phyloP scores from a whole-genome alignment of 2,329 filamentous ascomycete species.

The Corynespora cassiicola region DNA sequence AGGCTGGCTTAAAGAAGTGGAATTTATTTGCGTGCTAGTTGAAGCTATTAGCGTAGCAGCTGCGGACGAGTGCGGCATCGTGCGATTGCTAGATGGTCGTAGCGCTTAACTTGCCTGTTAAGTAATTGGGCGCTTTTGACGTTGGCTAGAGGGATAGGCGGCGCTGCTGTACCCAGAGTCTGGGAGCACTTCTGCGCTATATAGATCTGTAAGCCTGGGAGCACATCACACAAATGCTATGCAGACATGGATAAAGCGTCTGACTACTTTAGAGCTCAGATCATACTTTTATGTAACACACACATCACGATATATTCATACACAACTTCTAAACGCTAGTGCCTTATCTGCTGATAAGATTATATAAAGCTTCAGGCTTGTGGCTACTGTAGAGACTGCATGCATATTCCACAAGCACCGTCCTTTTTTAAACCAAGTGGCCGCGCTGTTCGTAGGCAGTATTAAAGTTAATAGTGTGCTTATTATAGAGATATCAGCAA shows the following conservation, averaged over 20 bases:
- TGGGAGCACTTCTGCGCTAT: slow-evolving; percentile 24
- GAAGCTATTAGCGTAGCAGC: too few species aligned
- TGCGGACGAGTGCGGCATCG: background rate
- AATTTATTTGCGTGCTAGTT: too few species aligned
- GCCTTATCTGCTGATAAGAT: too few species aligned
- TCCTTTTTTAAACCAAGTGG: slow-evolving; percentile 75
- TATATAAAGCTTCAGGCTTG: slow-evolving; percentile 27
- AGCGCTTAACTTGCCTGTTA: background rate
- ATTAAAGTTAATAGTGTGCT: slow-evolving; percentile 86
- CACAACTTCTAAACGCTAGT: too few species aligned
- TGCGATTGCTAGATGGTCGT: too few species aligned
- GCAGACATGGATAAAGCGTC: too few species aligned
- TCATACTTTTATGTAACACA: too few species aligned
- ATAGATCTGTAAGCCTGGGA: too few species aligned
- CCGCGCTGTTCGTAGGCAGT: slow-evolving; percentile 74
- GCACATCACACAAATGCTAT: too few species aligned
- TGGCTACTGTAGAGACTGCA: slow-evolving; percentile 64
- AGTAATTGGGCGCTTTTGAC: too few species aligned
- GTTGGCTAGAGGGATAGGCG: slow-evolving; percentile 14
- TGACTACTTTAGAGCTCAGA: too few species aligned
- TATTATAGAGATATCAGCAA: slow-evolving; percentile 87
- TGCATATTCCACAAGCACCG: slow-evolving; percentile 81
- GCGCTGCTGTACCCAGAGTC: slow-evolving; percentile 40
- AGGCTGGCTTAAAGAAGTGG: slow-evolving; percentile 33
- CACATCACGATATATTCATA: too few species aligned